Conservation (phyloP, 768 basidiomycete species). For the Mycena pura region DNA sequence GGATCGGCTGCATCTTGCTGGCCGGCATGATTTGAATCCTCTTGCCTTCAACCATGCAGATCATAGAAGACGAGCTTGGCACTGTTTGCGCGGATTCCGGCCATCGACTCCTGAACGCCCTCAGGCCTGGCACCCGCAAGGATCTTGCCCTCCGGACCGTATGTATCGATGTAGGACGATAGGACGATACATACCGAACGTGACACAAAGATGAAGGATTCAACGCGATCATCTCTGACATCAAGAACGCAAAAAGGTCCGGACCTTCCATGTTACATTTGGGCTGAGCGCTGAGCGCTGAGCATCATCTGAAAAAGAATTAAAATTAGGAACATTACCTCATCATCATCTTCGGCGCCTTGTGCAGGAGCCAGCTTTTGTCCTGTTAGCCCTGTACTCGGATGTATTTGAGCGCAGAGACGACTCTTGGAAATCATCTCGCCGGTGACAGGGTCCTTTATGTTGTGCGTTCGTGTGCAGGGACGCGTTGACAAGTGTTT, state of each 20-base stretch:
- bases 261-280: constrained; percentile 83
- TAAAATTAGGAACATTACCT: too few relatives aligned
- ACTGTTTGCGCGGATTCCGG: constrained; percentile 90
- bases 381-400: constrained; percentile 95
- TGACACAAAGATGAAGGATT: constrained; percentile 84
- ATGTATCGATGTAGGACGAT: constrained; percentile 86
- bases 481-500: too few relatives aligned
- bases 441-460: too few relatives aligned
- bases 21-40: constrained; percentile 95
- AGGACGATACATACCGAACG: constrained; percentile 99
- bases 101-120: constrained; percentile 67
- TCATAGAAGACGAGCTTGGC: too few relatives aligned
- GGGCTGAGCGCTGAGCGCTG: constrained; percentile 74
- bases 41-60: constrained; percentile 86
- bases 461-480: too few relatives aligned
- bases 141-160: constrained; percentile 77
- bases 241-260: too few relatives aligned
- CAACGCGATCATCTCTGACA: too few relatives aligned
- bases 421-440: too few relatives aligned
- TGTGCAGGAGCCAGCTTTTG: constrained; percentile 87
- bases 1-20: constrained; percentile 77
- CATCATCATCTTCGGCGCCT: too few relatives aligned
- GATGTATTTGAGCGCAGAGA: constrained; percentile 20
- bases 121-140: constrained; percentile 62
- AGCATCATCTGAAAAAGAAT: constrained; percentile 70